Evolutionary conservation across 305 asterid species (phyloP).

Genomic region (Rubia tinctorum): DNA sequence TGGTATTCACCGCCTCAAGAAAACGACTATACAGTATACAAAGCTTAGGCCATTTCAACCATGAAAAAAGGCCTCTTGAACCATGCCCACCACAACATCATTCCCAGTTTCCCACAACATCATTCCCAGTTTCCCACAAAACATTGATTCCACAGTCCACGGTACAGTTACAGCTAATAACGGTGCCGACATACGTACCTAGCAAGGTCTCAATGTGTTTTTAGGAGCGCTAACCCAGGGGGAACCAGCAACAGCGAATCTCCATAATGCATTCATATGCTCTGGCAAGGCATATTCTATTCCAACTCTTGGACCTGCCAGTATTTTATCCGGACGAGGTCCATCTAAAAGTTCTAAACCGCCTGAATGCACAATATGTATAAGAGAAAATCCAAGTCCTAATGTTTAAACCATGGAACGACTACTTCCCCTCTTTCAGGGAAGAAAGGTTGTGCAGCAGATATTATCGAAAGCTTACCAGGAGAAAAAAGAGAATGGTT

Average conservation of each 20-base stretch:
- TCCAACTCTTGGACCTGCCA: conserved; percentile 94
- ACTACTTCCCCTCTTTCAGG: neutral
- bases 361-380: conserved; percentile 37
- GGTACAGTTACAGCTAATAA: neutral
- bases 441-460: neutral
- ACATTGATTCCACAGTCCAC: neutral
- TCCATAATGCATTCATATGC: conserved; percentile 80
- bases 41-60: neutral
- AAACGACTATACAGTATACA: neutral
- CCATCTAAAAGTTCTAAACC: conserved; percentile 94
- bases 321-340: conserved; percentile 61
- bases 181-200: neutral
- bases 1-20: neutral
- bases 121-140: neutral
- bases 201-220: conserved; percentile 63
- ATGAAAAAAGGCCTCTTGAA: neutral
- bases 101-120: neutral
- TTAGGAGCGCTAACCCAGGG: conserved; percentile 97
- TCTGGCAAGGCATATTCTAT: conserved; percentile 79
- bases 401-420: neutral
- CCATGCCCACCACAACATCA: neutral
- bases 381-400: neutral
- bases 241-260: conserved; percentile 80
- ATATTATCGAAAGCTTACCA: conserved; percentile 37
- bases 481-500: conserved; percentile 73